A percentile compares a stretch with the other conserved stretches of the same genome.
Conservation (phyloP, 345 rosid genomes). For the Cardamine chenopodiifolia region DNA sequence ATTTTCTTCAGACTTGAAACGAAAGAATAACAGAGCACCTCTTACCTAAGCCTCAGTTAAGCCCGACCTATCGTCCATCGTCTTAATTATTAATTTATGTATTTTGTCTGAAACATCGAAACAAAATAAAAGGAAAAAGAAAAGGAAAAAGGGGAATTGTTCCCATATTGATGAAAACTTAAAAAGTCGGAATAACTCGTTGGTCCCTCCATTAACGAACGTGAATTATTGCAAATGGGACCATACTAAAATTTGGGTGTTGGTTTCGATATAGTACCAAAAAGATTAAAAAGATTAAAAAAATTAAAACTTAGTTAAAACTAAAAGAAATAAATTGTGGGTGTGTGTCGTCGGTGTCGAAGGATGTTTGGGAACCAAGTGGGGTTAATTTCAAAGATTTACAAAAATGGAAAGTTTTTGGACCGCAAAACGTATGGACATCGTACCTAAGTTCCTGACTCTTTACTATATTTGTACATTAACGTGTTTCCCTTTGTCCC, state of each 20-base stretch:
- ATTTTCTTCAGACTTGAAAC: not conserved
- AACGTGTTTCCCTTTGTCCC: conserved; percentile 42
- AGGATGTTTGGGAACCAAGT: conserved; percentile 45
- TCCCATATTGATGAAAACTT: conserved; percentile 42
- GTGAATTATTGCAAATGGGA: conserved; percentile 47
- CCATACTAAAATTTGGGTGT: conserved; percentile 39
- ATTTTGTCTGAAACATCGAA: conserved; percentile 41
- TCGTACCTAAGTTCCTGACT: conserved; percentile 47
- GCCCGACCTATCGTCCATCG: conserved; percentile 35
- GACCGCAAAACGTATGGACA: conserved; percentile 49
- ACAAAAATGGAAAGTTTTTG: conserved; percentile 44
- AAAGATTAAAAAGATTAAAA: not conserved
- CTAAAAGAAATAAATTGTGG: conserved; percentile 21
- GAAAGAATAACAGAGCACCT: conserved; percentile 30
- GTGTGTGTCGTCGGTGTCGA: conserved; percentile 39
- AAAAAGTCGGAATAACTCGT: conserved; percentile 37
- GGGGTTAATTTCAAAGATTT: conserved; percentile 45
- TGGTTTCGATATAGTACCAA: conserved; percentile 35
- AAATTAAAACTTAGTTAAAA: conserved; percentile 3
- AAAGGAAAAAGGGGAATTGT: conserved; percentile 32
- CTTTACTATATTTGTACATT: conserved; percentile 37
- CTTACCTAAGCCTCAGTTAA: conserved; percentile 31
- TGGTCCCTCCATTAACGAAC: conserved; percentile 43
- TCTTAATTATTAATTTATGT: not conserved
- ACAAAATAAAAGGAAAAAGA: conserved; percentile 34